Evolutionary conservation across 1,284 basidiomycete species (phyloP), one percentile per base, ranked within the genome.

Genomic region (Ustilago tritici): DNA sequence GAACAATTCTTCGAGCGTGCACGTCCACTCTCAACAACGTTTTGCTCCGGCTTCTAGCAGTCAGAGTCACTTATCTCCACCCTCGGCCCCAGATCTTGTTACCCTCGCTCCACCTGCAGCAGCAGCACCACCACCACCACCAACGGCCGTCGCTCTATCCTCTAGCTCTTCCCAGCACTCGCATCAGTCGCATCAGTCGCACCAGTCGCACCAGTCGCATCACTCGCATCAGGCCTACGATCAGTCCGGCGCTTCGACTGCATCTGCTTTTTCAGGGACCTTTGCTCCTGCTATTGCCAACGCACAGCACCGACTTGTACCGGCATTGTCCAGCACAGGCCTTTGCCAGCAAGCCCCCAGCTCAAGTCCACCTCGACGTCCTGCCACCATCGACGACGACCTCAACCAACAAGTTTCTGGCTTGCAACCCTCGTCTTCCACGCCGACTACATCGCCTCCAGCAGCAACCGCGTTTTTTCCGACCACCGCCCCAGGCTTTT

Each of bases 101-200:
- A 52, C 61, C 57, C 53, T 61, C 41, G 40, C 65, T 49, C 57
- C 70, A 57, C 54, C 57, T 56, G 56, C 67, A 64, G 7, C 53
- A 28, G 23, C 23, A 28, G 23, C 23, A 28, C 3, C 23, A 28
- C 0, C 23, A 28, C 3, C 23, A 5, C 8, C 53, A 1, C 14
- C 49, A 28, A 28, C 31, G 49, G 15, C 23, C 31, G 57, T 47
- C 14, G 43, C 43, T 46, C 19, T 46, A 19, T 53, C 61, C 17
- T 66, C 64, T n/a, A 32, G 47, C 55, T 67, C 62, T 17, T 70
- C 68, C 31, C 60, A 62, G 17, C 66, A 59, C 19, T 70, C 68
- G 41, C 56, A 62, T n/a, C 66, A 55, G 8, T 68, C 67, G n/a
- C n/a, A n/a, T n/a, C 23, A 23, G 23, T 23, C 23, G 38, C 46